Evolutionary conservation across 164 flowering plant genomes (phyloP).

Genomic region (Stephania japonica): DNA sequence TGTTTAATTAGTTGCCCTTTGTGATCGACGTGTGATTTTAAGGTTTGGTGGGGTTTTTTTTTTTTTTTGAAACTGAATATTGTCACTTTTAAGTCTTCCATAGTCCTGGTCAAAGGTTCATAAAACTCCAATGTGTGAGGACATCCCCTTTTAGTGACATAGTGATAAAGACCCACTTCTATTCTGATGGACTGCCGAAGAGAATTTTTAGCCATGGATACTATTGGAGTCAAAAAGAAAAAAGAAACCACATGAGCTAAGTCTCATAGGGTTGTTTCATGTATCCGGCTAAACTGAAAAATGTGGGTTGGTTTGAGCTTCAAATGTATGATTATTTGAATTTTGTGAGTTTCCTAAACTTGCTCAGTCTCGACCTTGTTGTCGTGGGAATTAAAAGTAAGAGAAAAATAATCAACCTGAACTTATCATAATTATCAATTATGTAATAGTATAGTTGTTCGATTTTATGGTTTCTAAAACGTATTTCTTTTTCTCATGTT

Average conservation of each 20-base stretch:
- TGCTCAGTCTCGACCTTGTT: too few relatives aligned
- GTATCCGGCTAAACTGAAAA: not conserved
- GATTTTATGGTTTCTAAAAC: too few relatives aligned
- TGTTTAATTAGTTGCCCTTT: not conserved
- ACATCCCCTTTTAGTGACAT: not conserved
- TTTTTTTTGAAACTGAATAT: not conserved
- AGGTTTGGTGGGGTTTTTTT: not conserved
- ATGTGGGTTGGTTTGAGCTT: not conserved
- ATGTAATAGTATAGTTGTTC: too few relatives aligned
- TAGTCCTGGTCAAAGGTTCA: not conserved
- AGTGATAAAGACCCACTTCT: not conserved
- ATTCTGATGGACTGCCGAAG: not conserved
- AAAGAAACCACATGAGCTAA: not conserved
- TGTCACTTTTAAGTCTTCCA: not conserved
- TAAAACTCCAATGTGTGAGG: not conserved
- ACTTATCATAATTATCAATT: too few relatives aligned
- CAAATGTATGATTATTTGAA: too few relatives aligned
- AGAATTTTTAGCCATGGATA: not conserved
- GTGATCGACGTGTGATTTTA: not conserved
- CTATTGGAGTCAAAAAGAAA: not conserved
- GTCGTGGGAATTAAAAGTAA: too few relatives aligned
- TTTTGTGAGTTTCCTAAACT: too few relatives aligned
- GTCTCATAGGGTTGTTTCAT: not conserved
- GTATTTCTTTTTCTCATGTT: too few relatives aligned
- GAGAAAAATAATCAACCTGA: too few relatives aligned